Evolutionary conservation across 164 flowering plant species (phyloP).

Genomic region (Cinnamomum micranthum): DNA sequence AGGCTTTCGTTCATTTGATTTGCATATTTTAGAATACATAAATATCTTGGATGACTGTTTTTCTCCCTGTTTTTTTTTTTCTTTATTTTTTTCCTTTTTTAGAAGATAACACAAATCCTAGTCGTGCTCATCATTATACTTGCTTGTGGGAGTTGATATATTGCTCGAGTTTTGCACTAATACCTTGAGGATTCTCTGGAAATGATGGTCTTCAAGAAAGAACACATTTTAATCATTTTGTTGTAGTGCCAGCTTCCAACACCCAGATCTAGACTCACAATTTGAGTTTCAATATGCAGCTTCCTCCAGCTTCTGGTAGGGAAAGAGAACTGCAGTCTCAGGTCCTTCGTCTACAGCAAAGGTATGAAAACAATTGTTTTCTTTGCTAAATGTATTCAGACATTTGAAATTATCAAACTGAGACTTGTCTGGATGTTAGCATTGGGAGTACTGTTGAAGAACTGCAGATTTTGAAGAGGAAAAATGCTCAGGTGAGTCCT

Average conservation of each 20-base stretch:
- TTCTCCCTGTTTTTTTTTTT: too few species aligned
- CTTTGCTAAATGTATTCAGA: too few species aligned
- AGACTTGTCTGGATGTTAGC: constrained; percentile 20
- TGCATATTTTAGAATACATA: too few species aligned
- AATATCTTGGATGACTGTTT: too few species aligned
- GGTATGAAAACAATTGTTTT: constrained; percentile 25
- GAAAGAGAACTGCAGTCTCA: constrained; percentile 45
- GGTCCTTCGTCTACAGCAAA: constrained; percentile 47
- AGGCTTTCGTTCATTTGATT: too few species aligned
- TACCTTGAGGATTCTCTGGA: neutral
- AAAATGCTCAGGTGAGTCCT: constrained; percentile 33
- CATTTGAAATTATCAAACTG: neutral
- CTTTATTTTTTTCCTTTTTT: too few species aligned
- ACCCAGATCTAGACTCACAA: too few species aligned
- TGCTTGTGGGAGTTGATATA: neutral
- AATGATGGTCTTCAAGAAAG: neutral
- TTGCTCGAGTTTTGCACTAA: neutral
- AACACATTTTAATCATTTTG: too few species aligned
- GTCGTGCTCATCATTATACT: neutral
- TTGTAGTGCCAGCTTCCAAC: too few species aligned
- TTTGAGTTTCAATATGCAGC: constrained; percentile 24
- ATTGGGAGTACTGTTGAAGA: constrained; percentile 30
- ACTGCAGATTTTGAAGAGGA: constrained; percentile 30
- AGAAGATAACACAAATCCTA: too few species aligned
- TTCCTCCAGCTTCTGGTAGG: constrained; percentile 25